Base-by-base conservation (phyloP, 2,329 filamentous ascomycete genomes). In the Ilyonectria robusta region DNA sequence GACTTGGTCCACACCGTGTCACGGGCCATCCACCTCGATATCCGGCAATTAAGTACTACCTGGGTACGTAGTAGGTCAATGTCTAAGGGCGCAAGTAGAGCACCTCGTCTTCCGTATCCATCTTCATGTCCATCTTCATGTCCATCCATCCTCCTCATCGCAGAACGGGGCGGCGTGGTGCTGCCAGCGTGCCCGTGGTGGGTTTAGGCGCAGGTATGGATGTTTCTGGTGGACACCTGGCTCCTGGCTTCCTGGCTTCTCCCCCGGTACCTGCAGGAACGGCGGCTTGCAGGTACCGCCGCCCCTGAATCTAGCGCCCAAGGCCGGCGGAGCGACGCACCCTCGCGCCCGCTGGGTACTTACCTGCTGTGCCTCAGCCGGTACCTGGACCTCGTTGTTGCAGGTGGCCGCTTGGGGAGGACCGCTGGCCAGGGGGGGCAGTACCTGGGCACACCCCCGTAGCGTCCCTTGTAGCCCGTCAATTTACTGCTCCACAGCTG, bases 251-350 rank as follows among this genome's bases (percentile, higher is more conserved):
- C 17, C 42, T 21, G 17, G 19, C n/a, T 13, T 46, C 10, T 46
- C 46, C 65, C 66, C 62, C 48, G 66, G 67, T 72, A 77, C 76
- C 75, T 77, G 76, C 76, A 78, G 76, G 76, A 78, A 77, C 76
- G 73, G 71, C 70, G 69, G 47, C 66, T 66, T 61, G 65, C 47
- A 70, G 65, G 71, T 71, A 72, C 68, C 67, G 40, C 59, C 40
- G 51, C 70, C 71, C 71, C 70, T 72, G 72, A 70, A 59, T 58
- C 66, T 65, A 67, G 60, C 63, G 67, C 59, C 37, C 54, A 56
- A 55, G 26, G 31, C 44, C 59, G 54, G 55, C 64, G 40, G 57
- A 59, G 48, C 40, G 47, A 56, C 62, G 62, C 72, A 66, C 72
- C 59, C 64, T 48, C 59, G 31, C 53, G 40, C 59, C 47, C 47